A percentile compares a stretch with the other conserved stretches of the same genome.
Evolutionary conservation across 495 filamentous ascomycete genomes (phyloP).

Genomic region (Neurospora sp.): DNA sequence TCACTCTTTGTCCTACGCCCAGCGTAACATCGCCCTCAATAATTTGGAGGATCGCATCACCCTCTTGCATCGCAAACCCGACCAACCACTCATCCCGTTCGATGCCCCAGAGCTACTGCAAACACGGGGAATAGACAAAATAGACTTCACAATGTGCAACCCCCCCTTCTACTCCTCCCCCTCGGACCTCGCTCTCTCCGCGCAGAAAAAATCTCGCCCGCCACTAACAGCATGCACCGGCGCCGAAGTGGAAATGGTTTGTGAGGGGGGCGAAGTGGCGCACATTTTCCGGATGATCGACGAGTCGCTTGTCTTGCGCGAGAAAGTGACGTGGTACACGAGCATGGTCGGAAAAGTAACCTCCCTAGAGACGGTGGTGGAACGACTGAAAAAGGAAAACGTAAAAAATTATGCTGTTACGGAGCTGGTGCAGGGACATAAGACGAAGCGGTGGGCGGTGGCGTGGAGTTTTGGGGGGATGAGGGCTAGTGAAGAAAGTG

Average conservation of each 20-base stretch:
- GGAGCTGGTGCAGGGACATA: constrained; percentile 73
- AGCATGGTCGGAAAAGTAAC: constrained; percentile 80
- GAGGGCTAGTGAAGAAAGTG: constrained; percentile 28
- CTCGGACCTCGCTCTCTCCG: constrained; percentile 55
- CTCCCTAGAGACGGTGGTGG: constrained; percentile 56
- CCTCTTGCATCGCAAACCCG: constrained; percentile 43
- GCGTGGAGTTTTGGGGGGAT: constrained; percentile 73
- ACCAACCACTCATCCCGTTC: constrained; percentile 51
- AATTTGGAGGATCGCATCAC: constrained; percentile 53
- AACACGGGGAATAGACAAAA: background rate
- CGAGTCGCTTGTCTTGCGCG: constrained; percentile 53
- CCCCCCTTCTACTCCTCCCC: constrained; percentile 83
- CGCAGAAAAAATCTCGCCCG: constrained; percentile 52
- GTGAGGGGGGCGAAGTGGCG: constrained; percentile 68
- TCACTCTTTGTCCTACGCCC: constrained; percentile 54
- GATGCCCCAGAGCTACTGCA: constrained; percentile 44
- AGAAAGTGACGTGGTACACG: constrained; percentile 74
- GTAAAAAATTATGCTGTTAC: constrained; percentile 77
- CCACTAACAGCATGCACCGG: constrained; percentile 79
- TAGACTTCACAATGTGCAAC: constrained; percentile 92
- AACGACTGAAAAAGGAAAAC: constrained; percentile 43
- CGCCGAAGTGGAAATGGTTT: constrained; percentile 78
- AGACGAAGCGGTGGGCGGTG: constrained; percentile 78
- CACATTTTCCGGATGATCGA: constrained; percentile 69
- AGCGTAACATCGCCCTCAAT: constrained; percentile 54